Evolutionary conservation across 2,329 filamentous ascomycete species (phyloP), one percentile per base, ranked within the genome.

Genomic region (Tolypocladium ovalisporum): DNA sequence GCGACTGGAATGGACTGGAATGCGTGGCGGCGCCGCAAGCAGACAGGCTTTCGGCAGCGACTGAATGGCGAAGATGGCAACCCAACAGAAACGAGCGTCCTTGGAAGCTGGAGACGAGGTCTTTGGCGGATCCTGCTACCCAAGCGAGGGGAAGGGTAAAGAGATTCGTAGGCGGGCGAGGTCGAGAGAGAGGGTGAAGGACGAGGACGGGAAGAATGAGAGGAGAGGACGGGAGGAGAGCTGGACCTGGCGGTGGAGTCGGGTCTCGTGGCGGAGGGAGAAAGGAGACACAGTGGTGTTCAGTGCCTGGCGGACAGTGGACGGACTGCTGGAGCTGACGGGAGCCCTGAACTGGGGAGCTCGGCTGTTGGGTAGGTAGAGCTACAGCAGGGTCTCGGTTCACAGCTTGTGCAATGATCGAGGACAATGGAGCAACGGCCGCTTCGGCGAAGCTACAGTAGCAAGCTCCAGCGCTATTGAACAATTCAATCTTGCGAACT

Each of bases 1-100:
- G 27, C 39, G n/a, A 42, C 39, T 42, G 39, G 39, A 42, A 22
- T n/a, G 22, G 44, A 49, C 61, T 59, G 61, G 61, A 63, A 63
- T 62, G 60, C 55, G 44, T 61, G 55, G 37, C 35, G 42, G 58
- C 37, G 44, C 58, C 56, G 60, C 54, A 60, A 58, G 58, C 56
- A 58, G 58, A 47, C 52, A 52, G 44, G 44, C 24, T 49, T n/a
- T 32, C 24, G 17, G 40, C n/a, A 22, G 22, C 40, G 39, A 44
- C 40, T n/a, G 40, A 24, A 15, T 27, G 19, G 44, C 44, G 24
- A 29, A 27, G 24, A 29, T 29, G 12, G 44, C 27, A 29, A 29
- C 24, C 42, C 42, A 47, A 47, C 24, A 47, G n/a, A 27, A 47
- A 47, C 44, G 44, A 32, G 27, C 27, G 44, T 27, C 44, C 27